Evolutionary conservation across 1,139 yeast genomes (phyloP), one percentile per base, ranked within the genome.

Genomic region (Trichomonascaceae sp.): DNA sequence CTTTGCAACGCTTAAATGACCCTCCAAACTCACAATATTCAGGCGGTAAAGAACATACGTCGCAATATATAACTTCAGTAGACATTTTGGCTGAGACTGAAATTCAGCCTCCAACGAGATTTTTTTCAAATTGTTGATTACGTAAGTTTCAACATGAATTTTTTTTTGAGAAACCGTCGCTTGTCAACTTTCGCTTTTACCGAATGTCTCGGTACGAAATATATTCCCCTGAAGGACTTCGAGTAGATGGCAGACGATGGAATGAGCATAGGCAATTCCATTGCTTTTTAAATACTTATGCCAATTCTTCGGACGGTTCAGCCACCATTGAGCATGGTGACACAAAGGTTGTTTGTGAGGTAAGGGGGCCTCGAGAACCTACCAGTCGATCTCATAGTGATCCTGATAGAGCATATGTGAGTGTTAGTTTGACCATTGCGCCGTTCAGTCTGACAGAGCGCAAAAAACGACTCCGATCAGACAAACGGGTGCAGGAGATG

Each of bases 1-100:
- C 83, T 64, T 85, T 87, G 73, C 99, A 91, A 67, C 89, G 82
- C 66, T 84, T 85, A 70, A 86, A 77, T 44, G 84, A 77, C 50
- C 87, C 87, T 13, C 96, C 95, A 68, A 90, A 91, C 68, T 91
- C 98, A 74, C 99, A 91, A 72, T 84, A 91, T 71, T 90, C 98
- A 1, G 93, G 93, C 15, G 97, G 97, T 66, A 82, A 84, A 0
- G 90, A 73, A 70, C 98, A 91, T 9, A 90, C 80, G 5, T 84
- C 93, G 70, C 98, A 91, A 73, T 91, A 90, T 12, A 79, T 78
- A 30, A 72, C 44, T 13, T 22, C 3, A 46, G 47, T 49, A 17
- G 50, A 39, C 45, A 46, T 51, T 9, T 13, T 36, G 41, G 41
- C 32, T 27, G 32, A 27, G 32, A 8, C 5, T 2, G 12, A 27